phyloP scores from a whole-genome alignment of 495 filamentous ascomycete species.

The Hypoxylon fragiforme region DNA sequence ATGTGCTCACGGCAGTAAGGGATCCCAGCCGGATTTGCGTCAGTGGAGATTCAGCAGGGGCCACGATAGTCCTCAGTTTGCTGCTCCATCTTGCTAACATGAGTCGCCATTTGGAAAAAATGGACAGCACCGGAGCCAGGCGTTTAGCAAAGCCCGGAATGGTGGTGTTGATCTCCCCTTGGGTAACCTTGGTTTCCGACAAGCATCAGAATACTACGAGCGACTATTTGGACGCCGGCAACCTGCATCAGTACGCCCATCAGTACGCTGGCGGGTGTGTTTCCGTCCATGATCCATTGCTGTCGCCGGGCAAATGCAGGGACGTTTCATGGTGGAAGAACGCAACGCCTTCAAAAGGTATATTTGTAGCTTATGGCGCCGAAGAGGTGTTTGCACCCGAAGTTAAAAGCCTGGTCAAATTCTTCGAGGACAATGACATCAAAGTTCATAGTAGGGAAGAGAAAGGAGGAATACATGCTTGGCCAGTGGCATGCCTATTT shows the following conservation, averaged over 20 bases:
- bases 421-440: slow-evolving; percentile 52
- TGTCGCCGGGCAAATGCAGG: slow-evolving; percentile 69
- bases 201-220: slow-evolving; percentile 60
- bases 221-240: slow-evolving; percentile 61
- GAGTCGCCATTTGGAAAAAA: slow-evolving; percentile 37
- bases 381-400: slow-evolving; percentile 74
- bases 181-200: slow-evolving; percentile 60
- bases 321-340: slow-evolving; percentile 64
- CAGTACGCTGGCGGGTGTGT: slow-evolving; percentile 62
- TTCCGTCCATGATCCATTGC: slow-evolving; percentile 54
- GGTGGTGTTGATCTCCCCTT: slow-evolving; percentile 62
- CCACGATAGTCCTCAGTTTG: slow-evolving; percentile 66
- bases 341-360: slow-evolving; percentile 61
- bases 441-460: slow-evolving; percentile 55
- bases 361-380: slow-evolving; percentile 65
- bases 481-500: slow-evolving; percentile 75
- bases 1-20: slow-evolving; percentile 57
- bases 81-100: slow-evolving; percentile 58
- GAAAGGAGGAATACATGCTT: slow-evolving; percentile 70
- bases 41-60: slow-evolving; percentile 75
- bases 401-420: slow-evolving; percentile 54
- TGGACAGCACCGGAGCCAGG: slow-evolving; percentile 25
- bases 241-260: slow-evolving; percentile 63
- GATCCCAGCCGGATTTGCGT: slow-evolving; percentile 63
- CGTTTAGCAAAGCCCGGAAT: slow-evolving; percentile 47